A percentile compares a stretch with the other conserved stretches of the same genome.
These are phyloP conservation scores for Kurtzmaniella quercitrusa DNA, from an alignment of 1,139 yeast genomes.

Conservation along the genomic window DNA sequence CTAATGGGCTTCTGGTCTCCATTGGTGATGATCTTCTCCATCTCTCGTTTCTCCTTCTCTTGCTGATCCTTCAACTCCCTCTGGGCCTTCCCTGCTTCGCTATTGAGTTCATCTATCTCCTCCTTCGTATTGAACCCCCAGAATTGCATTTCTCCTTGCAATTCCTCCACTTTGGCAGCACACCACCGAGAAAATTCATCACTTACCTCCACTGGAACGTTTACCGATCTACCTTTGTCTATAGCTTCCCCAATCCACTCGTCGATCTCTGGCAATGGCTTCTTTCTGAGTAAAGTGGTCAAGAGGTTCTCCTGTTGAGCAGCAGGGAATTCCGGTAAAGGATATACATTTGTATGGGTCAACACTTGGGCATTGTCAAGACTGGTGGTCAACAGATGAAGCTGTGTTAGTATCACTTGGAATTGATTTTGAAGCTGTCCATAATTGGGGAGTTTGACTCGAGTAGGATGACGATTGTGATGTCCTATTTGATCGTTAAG, in stretches of 20 bases:
- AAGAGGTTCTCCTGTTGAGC: conserved; percentile 77
- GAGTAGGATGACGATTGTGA: conserved; percentile 36
- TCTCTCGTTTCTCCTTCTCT: conserved; percentile 24
- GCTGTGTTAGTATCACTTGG: conserved; percentile 76
- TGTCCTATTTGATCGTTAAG: conserved; percentile 40
- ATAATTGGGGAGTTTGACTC: conserved; percentile 37
- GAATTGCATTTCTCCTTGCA: conserved; percentile 55
- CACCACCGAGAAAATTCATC: conserved; percentile 67
- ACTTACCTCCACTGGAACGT: conserved; percentile 28
- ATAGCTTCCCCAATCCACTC: conserved; percentile 73
- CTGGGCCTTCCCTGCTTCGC: conserved; percentile 39
- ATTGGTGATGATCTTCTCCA: conserved; percentile 25
- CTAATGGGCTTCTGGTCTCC: conserved; percentile 30
- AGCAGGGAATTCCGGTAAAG: conserved; percentile 79
- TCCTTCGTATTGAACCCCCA: conserved; percentile 55
- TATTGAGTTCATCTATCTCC: conserved; percentile 35
- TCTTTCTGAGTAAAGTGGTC: conserved; percentile 80
- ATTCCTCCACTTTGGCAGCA: conserved; percentile 44
- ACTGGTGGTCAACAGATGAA: conserved; percentile 67
- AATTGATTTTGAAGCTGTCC: conserved; percentile 67
- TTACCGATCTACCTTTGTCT: conserved; percentile 20
- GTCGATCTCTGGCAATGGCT: conserved; percentile 84
- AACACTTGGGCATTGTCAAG: conserved; percentile 60
- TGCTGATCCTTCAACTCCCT: conserved; percentile 22
- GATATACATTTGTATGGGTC: conserved; percentile 70